Conservation (phyloP, 495 filamentous ascomycete species). For the Penicillium pulvis region DNA sequence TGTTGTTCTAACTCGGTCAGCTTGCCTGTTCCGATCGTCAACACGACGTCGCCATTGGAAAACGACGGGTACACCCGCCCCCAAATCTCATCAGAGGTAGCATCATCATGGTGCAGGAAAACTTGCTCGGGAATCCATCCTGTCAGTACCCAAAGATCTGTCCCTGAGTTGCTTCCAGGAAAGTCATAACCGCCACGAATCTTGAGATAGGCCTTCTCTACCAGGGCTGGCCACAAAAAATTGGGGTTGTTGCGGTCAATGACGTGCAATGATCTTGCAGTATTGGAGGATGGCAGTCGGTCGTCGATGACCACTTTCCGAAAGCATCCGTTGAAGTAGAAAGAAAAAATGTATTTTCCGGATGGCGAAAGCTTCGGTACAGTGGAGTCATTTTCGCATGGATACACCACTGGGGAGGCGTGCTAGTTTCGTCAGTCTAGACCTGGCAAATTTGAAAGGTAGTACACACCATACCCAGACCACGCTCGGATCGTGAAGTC, state of each 20-base stretch:
- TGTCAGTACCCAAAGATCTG: slow-evolving; percentile 85
- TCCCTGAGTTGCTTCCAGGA: slow-evolving; percentile 96
- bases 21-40: slow-evolving; percentile 88
- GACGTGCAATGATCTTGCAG: slow-evolving; percentile 76
- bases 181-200: slow-evolving; percentile 96
- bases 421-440: slow-evolving; percentile 46
- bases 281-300: slow-evolving; percentile 78
- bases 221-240: slow-evolving; percentile 86
- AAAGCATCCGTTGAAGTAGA: slow-evolving; percentile 94
- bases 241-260: slow-evolving; percentile 77
- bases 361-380: slow-evolving; percentile 65
- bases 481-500: slow-evolving; percentile 64
- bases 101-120: slow-evolving; percentile 81
- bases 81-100: slow-evolving; percentile 77
- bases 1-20: slow-evolving; percentile 72
- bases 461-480: slow-evolving; percentile 55
- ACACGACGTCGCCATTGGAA: slow-evolving; percentile 75
- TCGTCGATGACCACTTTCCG: slow-evolving; percentile 90
- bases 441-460: neutral
- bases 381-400: slow-evolving; percentile 59
- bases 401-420: slow-evolving; percentile 70
- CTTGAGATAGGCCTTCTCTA: slow-evolving; percentile 99
- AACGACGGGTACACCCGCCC: slow-evolving; percentile 72
- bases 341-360: slow-evolving; percentile 88
- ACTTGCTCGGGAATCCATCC: slow-evolving; percentile 98